Conservation (phyloP, 371 early-diverging fungal species). For the Sporodiniella umbellata region DNA sequence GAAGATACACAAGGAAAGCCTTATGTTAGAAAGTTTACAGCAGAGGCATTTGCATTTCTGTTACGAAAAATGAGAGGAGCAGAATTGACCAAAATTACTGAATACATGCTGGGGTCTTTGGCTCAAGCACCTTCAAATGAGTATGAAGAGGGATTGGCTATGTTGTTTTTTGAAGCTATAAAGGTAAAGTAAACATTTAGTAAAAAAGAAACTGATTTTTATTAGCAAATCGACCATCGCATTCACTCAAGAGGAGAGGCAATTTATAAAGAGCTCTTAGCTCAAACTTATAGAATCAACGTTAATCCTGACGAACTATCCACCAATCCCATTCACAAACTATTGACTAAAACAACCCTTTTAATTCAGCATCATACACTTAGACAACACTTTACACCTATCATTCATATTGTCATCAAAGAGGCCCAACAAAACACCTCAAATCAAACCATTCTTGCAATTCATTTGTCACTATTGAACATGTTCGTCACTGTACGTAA, state of each 20-base stretch:
- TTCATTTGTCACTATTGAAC: conserved; percentile 42
- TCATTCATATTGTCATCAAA: conserved; percentile 46
- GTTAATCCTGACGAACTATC: conserved; percentile 15
- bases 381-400: conserved; percentile 47
- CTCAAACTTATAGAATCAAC: conserved; percentile 37
- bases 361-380: conserved; percentile 56
- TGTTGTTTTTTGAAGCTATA: conserved; percentile 77
- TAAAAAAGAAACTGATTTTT: not conserved
- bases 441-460: conserved; percentile 35
- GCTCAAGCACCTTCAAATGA: conserved; percentile 43
- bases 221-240: conserved; percentile 52
- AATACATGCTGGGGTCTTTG: conserved; percentile 57
- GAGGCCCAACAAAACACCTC: conserved; percentile 30
- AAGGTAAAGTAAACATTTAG: conserved; percentile 45
- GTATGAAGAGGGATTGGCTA: conserved; percentile 73
- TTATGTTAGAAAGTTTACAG: conserved; percentile 85
- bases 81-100: conserved; percentile 52
- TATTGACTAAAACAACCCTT: conserved; percentile 49
- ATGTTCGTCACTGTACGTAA: conserved; percentile 58
- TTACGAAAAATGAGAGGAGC: conserved; percentile 72
- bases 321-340: conserved; percentile 16
- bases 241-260: conserved; percentile 56
- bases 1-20: conserved; percentile 63
- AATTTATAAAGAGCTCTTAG: conserved; percentile 48
- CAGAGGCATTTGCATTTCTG: conserved; percentile 89